Conservation (phyloP, 2,329 filamentous ascomycete genomes). For the Venturia effusa region DNA sequence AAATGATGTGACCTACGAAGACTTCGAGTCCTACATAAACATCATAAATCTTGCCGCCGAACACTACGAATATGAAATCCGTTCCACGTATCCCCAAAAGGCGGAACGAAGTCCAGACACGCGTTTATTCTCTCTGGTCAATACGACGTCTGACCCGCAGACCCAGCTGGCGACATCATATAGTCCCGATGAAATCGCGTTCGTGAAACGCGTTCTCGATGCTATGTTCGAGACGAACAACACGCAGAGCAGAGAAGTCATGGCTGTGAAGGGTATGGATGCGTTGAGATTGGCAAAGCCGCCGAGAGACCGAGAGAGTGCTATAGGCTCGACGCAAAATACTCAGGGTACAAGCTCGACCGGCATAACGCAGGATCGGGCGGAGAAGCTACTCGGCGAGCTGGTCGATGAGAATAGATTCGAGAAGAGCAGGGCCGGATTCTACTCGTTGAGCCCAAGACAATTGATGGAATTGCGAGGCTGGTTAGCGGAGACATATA, state of each 20-base stretch:
- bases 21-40: slow-evolving; percentile 58
- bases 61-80: slow-evolving; percentile 79
- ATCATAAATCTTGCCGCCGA: slow-evolving; percentile 63
- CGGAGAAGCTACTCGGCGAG: slow-evolving; percentile 57
- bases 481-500: slow-evolving; percentile 85
- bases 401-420: slow-evolving; percentile 79
- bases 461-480: slow-evolving; percentile 73
- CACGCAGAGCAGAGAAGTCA: slow-evolving; percentile 63
- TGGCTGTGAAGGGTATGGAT: slow-evolving; percentile 72
- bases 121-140: slow-evolving; percentile 67
- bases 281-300: slow-evolving; percentile 56
- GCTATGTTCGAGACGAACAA: slow-evolving; percentile 89
- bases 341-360: slow-evolving; percentile 21
- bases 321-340: slow-evolving; percentile 18
- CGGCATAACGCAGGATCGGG: slow-evolving; percentile 60
- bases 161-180: slow-evolving; percentile 81
- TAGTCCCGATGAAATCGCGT: slow-evolving; percentile 74
- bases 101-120: slow-evolving; percentile 27
- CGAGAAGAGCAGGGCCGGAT: slow-evolving; percentile 58
- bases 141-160: slow-evolving; percentile 72
- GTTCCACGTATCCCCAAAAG: slow-evolving; percentile 59
- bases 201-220: slow-evolving; percentile 78
- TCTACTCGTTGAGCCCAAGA: slow-evolving; percentile 66
- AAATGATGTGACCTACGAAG: slow-evolving; percentile 55
- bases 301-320: slow-evolving; percentile 22